A percentile compares a stretch with the other conserved stretches of the same genome.
Conservation (phyloP, 768 basidiomycete genomes). For the Mrakia frigida region DNA sequence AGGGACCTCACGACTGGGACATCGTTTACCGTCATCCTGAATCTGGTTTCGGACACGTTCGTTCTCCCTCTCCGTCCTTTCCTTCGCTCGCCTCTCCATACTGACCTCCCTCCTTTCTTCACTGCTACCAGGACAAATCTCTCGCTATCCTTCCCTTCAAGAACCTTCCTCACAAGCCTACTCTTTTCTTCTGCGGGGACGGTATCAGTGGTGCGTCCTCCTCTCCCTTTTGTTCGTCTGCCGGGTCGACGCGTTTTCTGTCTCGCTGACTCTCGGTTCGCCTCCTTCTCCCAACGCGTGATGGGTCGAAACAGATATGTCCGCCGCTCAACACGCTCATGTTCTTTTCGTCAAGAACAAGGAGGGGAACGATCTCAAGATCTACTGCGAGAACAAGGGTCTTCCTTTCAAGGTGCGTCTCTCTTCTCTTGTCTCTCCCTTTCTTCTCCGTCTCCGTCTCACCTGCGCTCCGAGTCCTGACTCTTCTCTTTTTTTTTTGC, state of each 20-base stretch:
- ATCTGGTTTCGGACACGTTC: conserved; percentile 28
- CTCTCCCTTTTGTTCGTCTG: neutral
- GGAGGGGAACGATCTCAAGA: conserved; percentile 66
- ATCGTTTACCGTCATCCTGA: conserved; percentile 29
- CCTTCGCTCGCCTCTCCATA: neutral
- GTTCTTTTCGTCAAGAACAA: conserved; percentile 69
- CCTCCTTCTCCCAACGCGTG: neutral
- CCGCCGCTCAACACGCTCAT: conserved; percentile 87
- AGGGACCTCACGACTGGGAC: conserved; percentile 26
- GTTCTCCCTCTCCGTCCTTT: conserved; percentile 17
- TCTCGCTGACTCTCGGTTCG: neutral
- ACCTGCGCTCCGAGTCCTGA: conserved; percentile 52
- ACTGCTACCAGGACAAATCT: conserved; percentile 78
- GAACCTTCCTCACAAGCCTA: conserved; percentile 57
- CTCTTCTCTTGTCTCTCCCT: neutral
- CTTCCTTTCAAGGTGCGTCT: conserved; percentile 50
- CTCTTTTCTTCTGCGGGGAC: conserved; percentile 94
- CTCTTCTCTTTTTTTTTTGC: neutral
- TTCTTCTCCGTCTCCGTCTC: conserved; percentile 49
- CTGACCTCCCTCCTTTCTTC: neutral
- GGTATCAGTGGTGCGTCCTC: conserved; percentile 75
- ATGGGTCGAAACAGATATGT: conserved; percentile 61
- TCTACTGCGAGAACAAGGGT: conserved; percentile 70
- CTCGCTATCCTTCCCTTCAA: conserved; percentile 88
- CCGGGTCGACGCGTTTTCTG: neutral